Base-by-base conservation (phyloP, 2,329 filamentous ascomycete species). In the Ophioceras dolichostomum region DNA sequence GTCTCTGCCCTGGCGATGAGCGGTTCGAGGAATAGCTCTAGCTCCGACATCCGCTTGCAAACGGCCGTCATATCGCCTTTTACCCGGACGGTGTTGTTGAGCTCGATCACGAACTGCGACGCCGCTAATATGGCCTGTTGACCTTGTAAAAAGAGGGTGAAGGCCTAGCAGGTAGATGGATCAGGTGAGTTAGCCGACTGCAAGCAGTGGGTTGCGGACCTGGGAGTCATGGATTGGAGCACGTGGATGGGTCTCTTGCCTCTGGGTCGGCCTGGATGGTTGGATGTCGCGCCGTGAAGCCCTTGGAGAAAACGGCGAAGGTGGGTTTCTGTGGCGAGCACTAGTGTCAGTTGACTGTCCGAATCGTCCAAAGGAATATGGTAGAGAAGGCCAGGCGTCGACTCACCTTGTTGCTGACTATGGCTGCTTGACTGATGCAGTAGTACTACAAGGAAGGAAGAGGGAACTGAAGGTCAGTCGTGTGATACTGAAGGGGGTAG, bases 331-430 rank as follows among this genome's bases (percentile, higher is more conserved):
- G 36, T 5, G n/a, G n/a, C n/a, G n/a, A n/a, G n/a, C n/a, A n/a
- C n/a, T n/a, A n/a, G n/a, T n/a, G n/a, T n/a, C n/a, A n/a, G n/a
- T n/a, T n/a, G n/a, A n/a, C n/a, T n/a, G n/a, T n/a, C n/a, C n/a
- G n/a, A n/a, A n/a, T n/a, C n/a, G n/a, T n/a, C n/a, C n/a, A n/a
- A n/a, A n/a, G n/a, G n/a, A n/a, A n/a, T n/a, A n/a, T n/a, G n/a
- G n/a, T n/a, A n/a, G n/a, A n/a, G n/a, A n/a, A n/a, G n/a, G n/a
- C n/a, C n/a, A n/a, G n/a, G n/a, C n/a, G n/a, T n/a, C n/a, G n/a
- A 43, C 55, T 42, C 56, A 65, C 63, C 42, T 59, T 61, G 39
- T 65, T 68, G 50, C 62, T 68, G 17, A 70, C 64, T 37, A 71
- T 68, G 2, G 65, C 61, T 10, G 58, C 62, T 46, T 73, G 68